Percentiles rank a stretch among this genome's conserved stretches.
Conservation (phyloP, 106 monocot genomes). For the Dendrobium catenatum region DNA sequence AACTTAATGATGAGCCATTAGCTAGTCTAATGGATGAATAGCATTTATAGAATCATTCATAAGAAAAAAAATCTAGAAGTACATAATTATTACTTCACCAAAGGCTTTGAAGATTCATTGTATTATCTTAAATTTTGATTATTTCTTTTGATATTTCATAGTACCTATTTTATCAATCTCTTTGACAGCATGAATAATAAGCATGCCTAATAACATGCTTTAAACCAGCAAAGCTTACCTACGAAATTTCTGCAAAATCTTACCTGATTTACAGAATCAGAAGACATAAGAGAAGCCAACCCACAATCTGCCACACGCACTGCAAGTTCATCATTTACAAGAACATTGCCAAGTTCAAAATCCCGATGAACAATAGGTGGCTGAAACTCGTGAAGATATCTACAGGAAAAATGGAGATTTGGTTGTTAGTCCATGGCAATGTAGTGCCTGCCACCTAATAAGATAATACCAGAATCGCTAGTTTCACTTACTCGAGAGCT, state of each 20-base stretch:
- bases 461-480: neutral
- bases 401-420: constrained; percentile 13
- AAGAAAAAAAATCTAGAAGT: neutral
- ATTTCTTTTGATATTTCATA: neutral
- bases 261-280: constrained; percentile 80
- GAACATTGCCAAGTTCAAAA: constrained; percentile 68
- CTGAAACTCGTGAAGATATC: constrained; percentile 88
- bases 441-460: neutral
- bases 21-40: neutral
- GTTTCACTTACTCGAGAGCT: constrained; percentile 77
- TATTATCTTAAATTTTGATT: neutral
- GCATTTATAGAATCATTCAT: neutral
- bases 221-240: neutral
- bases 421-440: neutral
- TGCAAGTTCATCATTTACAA: constrained; percentile 58
- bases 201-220: neutral
- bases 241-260: neutral
- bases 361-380: constrained; percentile 71
- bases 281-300: constrained; percentile 50
- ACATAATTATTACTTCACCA: neutral
- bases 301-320: constrained; percentile 84
- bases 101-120: neutral
- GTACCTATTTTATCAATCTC: neutral
- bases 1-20: neutral
- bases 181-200: neutral